A percentile compares a stretch with the other conserved stretches of the same genome.
Conservation (phyloP, 2,329 filamentous ascomycete species). For the Tolypocladium nubicola region DNA sequence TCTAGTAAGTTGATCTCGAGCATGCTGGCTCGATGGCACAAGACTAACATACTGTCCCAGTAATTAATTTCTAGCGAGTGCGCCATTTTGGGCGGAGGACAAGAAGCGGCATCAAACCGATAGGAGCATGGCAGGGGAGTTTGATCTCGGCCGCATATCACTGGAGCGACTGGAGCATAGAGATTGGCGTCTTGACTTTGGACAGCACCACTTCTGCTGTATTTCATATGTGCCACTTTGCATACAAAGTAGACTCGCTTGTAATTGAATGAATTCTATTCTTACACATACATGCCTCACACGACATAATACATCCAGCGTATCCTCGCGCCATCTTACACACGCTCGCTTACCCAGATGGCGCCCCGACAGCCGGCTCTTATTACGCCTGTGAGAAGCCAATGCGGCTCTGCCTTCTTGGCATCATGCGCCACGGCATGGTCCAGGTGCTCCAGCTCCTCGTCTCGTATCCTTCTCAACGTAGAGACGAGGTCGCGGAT, state of each 20-base stretch:
- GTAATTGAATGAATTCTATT: conserved; percentile 1
- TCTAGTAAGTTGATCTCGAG: conserved; percentile 60
- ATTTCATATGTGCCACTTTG: neutral
- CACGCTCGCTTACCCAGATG: conserved; percentile 79
- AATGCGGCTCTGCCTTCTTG: conserved; percentile 81
- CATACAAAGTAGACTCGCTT: neutral
- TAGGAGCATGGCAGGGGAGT: neutral
- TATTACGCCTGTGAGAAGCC: conserved; percentile 78
- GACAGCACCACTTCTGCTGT: neutral
- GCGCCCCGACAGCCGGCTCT: conserved; percentile 82
- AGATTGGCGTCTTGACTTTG: conserved; percentile 1
- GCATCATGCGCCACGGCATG: conserved; percentile 90
- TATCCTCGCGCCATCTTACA: conserved; percentile 28
- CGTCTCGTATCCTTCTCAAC: conserved; percentile 77
- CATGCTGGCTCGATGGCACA: neutral
- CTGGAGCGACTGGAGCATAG: neutral
- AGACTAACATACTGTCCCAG: conserved; percentile 18
- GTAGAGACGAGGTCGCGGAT: conserved; percentile 61
- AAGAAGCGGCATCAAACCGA: neutral
- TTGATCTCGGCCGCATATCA: neutral
- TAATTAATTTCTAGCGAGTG: conserved; percentile 15
- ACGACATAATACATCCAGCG: neutral
- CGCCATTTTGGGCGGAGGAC: neutral
- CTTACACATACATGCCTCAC: neutral
- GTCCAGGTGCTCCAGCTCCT: conserved; percentile 94